A percentile compares a stretch with the other conserved stretches of the same genome.
Conservation (phyloP, 2,329 filamentous ascomycete species). For the Fusarium camptoceras region DNA sequence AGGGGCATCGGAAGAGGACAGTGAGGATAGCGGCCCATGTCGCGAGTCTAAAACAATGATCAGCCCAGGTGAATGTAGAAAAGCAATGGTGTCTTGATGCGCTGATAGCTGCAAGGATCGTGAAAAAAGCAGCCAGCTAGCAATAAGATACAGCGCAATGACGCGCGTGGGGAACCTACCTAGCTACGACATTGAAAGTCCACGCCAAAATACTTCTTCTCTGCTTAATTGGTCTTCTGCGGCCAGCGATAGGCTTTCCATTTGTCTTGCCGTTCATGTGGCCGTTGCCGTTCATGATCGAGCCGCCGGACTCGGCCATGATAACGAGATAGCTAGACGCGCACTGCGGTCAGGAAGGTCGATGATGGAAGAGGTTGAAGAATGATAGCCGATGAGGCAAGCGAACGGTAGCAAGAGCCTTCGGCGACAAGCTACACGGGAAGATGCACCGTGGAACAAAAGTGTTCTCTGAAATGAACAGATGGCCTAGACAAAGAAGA, state of each 20-base stretch:
- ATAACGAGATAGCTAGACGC: slow-evolving; percentile 35
- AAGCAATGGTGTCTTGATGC: not conserved
- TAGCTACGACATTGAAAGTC: slow-evolving; percentile 63
- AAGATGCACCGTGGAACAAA: slow-evolving; percentile 12
- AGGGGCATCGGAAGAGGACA: slow-evolving; percentile 84
- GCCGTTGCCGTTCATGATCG: slow-evolving; percentile 55
- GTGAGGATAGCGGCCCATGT: slow-evolving; percentile 90
- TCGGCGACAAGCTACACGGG: slow-evolving; percentile 10
- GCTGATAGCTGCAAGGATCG: slow-evolving; percentile 14
- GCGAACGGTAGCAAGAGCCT: slow-evolving; percentile 17
- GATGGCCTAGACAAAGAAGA: slow-evolving; percentile 23
- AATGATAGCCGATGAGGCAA: slow-evolving; percentile 26
- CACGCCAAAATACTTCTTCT: slow-evolving; percentile 50
- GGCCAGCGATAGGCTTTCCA: slow-evolving; percentile 43
- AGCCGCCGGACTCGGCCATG: slow-evolving; percentile 53
- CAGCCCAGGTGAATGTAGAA: not conserved
- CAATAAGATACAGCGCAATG: slow-evolving; percentile 2
- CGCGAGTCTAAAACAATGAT: slow-evolving; percentile 67
- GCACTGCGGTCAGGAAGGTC: slow-evolving; percentile 29
- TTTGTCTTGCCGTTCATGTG: slow-evolving; percentile 50
- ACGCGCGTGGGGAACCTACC: slow-evolving; percentile 56
- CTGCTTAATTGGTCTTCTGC: slow-evolving; percentile 40
- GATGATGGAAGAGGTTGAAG: slow-evolving; percentile 18
- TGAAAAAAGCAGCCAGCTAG: slow-evolving; percentile 1
- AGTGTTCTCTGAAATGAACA: slow-evolving; percentile 24